Base-by-base conservation (phyloP, 1,284 basidiomycete genomes). In the Tilletiopsis washingtonensis region DNA sequence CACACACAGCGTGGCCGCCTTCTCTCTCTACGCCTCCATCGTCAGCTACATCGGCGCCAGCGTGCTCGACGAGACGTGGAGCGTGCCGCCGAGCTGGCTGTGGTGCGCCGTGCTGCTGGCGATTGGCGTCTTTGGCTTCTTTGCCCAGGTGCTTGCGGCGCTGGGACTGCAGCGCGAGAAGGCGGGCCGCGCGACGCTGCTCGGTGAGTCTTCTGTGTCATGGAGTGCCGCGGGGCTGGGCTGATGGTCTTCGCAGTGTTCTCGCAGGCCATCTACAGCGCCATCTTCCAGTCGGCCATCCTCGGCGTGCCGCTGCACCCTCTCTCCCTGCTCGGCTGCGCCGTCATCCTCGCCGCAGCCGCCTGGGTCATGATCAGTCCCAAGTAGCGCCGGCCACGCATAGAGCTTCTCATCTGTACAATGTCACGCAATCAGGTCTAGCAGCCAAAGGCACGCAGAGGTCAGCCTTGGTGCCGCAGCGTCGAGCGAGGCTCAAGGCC, bases 1-100 rank as follows among this genome's bases (percentile, higher is more conserved):
- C 0, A 74, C 88, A 48, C 86, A 89, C 66, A 79, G 80, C n/a
- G 78, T 87, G 56, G 77, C 79, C 2, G 83, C 80, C 51, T 88
- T 86, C 64, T 81, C 84, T 0, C 73, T 79, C 23, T 78, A 81
- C 61, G 83, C 81, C 53, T 78, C 83, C 2, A 70, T 84, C 36
- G 79, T 80, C 1, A 77, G 81, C 1, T 70, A 75, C 9, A 54
- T 81, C 7, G n/a, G n/a, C n/a, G n/a, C n/a, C n/a, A n/a, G n/a
- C n/a, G n/a, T n/a, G n/a, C n/a, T n/a, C n/a, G n/a, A n/a, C n/a
- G n/a, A n/a, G n/a, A n/a, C n/a, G n/a, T 65, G 62, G 29, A 50
- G 63, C 2, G 40, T 62, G 1, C 62, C 62, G 2, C 41, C 45
- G 0, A 48, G 53, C 5, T 26, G 44, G 5, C 54, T 53, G 27